phyloP scores from a whole-genome alignment of 768 basidiomycete species.

The Boletus rubropictus region DNA sequence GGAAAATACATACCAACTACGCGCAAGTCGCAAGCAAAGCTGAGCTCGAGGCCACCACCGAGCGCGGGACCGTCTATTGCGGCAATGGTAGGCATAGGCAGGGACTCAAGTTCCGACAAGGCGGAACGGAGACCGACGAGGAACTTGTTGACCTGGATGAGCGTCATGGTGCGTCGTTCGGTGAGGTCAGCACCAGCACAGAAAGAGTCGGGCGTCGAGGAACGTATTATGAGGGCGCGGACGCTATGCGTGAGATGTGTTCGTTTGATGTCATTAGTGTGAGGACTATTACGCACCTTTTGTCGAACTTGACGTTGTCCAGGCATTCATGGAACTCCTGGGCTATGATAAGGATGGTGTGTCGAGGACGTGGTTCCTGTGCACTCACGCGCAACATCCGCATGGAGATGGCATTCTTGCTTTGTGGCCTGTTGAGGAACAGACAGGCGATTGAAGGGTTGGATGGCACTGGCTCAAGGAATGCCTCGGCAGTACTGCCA shows the following conservation, averaged over 20 bases:
- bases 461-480: constrained; percentile 46
- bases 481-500: constrained; percentile 28
- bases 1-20: constrained; percentile 63
- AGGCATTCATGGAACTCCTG: constrained; percentile 72
- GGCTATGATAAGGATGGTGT: constrained; percentile 4
- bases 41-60: constrained; percentile 87
- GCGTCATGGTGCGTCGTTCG: constrained; percentile 81
- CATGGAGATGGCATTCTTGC: constrained; percentile 83
- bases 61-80: constrained; percentile 92
- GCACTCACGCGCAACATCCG: constrained; percentile 55
- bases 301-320: constrained; percentile 60
- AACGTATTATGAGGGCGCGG: constrained; percentile 79
- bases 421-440: constrained; percentile 74
- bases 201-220: constrained; percentile 71
- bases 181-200: constrained; percentile 89
- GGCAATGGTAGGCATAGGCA: constrained; percentile 86
- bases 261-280: not conserved
- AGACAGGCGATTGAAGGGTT: constrained; percentile 67
- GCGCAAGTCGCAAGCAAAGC: constrained; percentile 84
- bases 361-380: not conserved
- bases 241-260: constrained; percentile 37
- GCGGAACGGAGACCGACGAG: constrained; percentile 68
- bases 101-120: constrained; percentile 67
- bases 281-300: constrained; percentile 39
- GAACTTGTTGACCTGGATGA: constrained; percentile 68